Conservation (phyloP, 2,329 filamentous ascomycete genomes). For the Geosmithia flava region DNA sequence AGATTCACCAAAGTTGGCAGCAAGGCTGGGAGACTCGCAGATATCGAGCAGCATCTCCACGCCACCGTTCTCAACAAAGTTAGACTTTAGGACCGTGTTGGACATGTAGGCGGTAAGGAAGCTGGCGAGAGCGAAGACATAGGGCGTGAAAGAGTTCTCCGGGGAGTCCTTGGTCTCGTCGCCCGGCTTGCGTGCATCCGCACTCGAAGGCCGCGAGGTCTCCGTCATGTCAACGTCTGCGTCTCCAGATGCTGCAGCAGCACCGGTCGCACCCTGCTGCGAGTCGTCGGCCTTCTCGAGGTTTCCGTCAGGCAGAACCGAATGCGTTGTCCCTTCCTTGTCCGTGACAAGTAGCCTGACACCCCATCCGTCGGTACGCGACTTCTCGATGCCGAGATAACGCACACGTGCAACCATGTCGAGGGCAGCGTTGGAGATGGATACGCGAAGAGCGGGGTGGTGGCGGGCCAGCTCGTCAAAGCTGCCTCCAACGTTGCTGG, state of each 20-base stretch:
- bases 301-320: conserved; percentile 39
- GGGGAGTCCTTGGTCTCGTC: conserved; percentile 8
- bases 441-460: conserved; percentile 69
- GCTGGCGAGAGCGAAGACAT: conserved; percentile 61
- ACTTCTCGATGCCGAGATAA: conserved; percentile 59
- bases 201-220: conserved; percentile 12
- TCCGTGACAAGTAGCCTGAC: conserved; percentile 62
- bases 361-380: conserved; percentile 58
- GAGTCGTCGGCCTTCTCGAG: conserved; percentile 13
- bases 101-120: conserved; percentile 67
- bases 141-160: conserved; percentile 41
- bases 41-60: conserved; percentile 78
- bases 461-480: conserved; percentile 95
- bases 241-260: conserved; percentile 22
- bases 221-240: conserved; percentile 58
- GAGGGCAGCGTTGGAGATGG: conserved; percentile 75
- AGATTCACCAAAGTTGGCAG: conserved; percentile 46
- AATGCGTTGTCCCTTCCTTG: conserved; percentile 37
- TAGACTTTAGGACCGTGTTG: conserved; percentile 58
- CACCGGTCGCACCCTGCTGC: conserved; percentile 9
- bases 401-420: conserved; percentile 80
- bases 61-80: conserved; percentile 68
- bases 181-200: conserved; percentile 5
- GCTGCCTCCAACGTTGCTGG: conserved; percentile 62
- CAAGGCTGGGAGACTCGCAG: conserved; percentile 68